A percentile compares a stretch with the other conserved stretches of the same genome.
These are phyloP conservation scores for Escallonia herrerae DNA, from an alignment of 129 eudicot genomes.

Conservation along the genomic window DNA sequence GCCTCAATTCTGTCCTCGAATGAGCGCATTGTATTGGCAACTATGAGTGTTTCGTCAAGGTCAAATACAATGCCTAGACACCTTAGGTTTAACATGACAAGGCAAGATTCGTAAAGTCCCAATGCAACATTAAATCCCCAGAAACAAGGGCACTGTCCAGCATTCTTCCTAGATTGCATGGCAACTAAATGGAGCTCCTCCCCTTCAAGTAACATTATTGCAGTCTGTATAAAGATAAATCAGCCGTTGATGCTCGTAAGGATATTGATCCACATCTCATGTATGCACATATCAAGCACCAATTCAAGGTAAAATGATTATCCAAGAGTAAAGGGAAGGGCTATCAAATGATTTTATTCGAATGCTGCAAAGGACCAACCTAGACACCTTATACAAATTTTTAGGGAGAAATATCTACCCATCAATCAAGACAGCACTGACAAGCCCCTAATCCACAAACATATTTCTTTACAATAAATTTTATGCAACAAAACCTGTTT, in stretches of 20 bases:
- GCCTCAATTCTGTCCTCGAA: conserved; percentile 93
- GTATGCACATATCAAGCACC: too few relatives aligned
- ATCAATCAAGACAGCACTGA: too few relatives aligned
- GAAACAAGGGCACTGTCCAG: conserved; percentile 59
- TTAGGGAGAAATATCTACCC: too few relatives aligned
- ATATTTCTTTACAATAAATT: too few relatives aligned
- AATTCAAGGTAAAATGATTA: too few relatives aligned
- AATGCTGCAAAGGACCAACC: neutral
- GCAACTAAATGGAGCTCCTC: conserved; percentile 92
- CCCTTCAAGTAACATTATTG: conserved; percentile 59
- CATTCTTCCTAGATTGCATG: conserved; percentile 63
- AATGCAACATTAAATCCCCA: conserved; percentile 73
- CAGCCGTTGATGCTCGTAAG: conserved; percentile 1
- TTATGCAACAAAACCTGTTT: too few relatives aligned
- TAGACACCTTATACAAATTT: neutral
- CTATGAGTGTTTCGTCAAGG: conserved; percentile 94
- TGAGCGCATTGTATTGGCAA: conserved; percentile 91
- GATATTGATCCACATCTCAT: neutral
- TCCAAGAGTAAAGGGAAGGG: too few relatives aligned
- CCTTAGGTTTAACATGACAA: conserved; percentile 82
- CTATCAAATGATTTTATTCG: neutral
- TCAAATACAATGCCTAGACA: conserved; percentile 98
- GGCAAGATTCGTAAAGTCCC: conserved; percentile 77
- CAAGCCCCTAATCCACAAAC: too few relatives aligned
- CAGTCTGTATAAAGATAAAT: conserved; percentile 57